Conservation (phyloP, 352 stramenopile genomes). For the Elongisporangium anandrum region DNA sequence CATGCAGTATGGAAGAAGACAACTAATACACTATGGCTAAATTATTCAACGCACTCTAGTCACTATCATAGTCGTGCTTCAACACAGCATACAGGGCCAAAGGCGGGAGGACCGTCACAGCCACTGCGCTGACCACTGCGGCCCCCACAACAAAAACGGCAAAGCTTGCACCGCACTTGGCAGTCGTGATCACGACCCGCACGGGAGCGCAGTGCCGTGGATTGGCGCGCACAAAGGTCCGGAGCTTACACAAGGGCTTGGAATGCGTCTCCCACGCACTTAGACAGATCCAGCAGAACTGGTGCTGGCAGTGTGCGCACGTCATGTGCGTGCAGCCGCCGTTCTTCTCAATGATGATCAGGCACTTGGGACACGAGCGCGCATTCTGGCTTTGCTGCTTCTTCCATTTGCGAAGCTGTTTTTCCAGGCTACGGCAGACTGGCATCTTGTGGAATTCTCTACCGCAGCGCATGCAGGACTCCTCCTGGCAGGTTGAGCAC, state of each 20-base stretch:
- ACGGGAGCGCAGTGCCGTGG: slow-evolving; percentile 24
- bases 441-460: slow-evolving; percentile 33
- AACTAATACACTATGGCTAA: no score
- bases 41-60: no score
- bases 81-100: no score
- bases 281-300: slow-evolving; percentile 8
- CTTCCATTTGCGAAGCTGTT: slow-evolving; percentile 61
- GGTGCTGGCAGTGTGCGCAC: slow-evolving; percentile 9
- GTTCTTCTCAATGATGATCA: slow-evolving; percentile 8
- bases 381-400: slow-evolving; percentile 63
- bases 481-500: slow-evolving; percentile 35
- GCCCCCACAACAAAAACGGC: slow-evolving; percentile 24
- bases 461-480: slow-evolving; percentile 72
- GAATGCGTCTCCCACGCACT: slow-evolving; percentile 27
- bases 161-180: slow-evolving; percentile 18
- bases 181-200: slow-evolving; percentile 34
- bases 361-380: slow-evolving; percentile 20
- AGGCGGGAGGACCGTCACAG: no score
- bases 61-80: no score
- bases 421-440: slow-evolving; percentile 55
- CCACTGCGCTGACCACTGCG: slow-evolving; percentile 28
- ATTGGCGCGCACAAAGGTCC: slow-evolving; percentile 33
- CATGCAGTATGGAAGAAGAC: no score
- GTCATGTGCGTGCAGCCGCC: slow-evolving; percentile 16
- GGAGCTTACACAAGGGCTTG: slow-evolving; percentile 33